Evolutionary conservation across 2,329 filamentous ascomycete genomes (phyloP).

Genomic region (Penicillium sp.): DNA sequence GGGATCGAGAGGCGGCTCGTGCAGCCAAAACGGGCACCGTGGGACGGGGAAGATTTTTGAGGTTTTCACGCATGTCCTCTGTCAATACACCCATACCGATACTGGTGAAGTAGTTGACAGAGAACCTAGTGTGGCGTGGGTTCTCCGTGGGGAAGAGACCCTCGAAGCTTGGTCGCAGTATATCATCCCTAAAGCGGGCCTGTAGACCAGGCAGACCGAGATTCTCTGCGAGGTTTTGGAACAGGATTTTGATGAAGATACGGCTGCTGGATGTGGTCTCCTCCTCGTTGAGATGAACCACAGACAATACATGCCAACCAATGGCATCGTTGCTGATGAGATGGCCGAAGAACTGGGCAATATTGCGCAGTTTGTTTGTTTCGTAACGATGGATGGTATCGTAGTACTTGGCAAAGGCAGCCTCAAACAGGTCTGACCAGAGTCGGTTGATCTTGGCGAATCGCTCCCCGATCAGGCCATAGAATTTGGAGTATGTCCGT

Average conservation of each 20-base stretch:
- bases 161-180: slow-evolving; percentile 71
- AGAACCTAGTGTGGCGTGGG: slow-evolving; percentile 86
- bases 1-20: slow-evolving; percentile 55
- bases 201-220: slow-evolving; percentile 79
- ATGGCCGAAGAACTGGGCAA: slow-evolving; percentile 92
- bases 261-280: slow-evolving; percentile 94
- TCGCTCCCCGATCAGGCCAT: slow-evolving; percentile 87
- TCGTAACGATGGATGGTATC: slow-evolving; percentile 97
- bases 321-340: slow-evolving; percentile 84
- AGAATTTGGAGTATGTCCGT: slow-evolving; percentile 96
- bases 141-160: slow-evolving; percentile 90
- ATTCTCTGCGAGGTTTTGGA: slow-evolving; percentile 86
- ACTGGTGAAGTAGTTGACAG: slow-evolving; percentile 99
- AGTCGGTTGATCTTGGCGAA: slow-evolving; percentile 95
- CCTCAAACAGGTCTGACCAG: slow-evolving; percentile 91
- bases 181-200: slow-evolving; percentile 72
- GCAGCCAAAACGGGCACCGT: slow-evolving; percentile 66
- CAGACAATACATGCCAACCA: slow-evolving; percentile 83
- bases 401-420: slow-evolving; percentile 88
- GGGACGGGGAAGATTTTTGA: slow-evolving; percentile 87
- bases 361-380: slow-evolving; percentile 90
- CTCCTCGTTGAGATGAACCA: slow-evolving; percentile 89
- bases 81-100: slow-evolving; percentile 95
- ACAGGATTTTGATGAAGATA: slow-evolving; percentile 98
- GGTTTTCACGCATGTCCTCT: slow-evolving; percentile 87